Conservation (phyloP, 106 monocot genomes). For the Gastrodia elata region DNA sequence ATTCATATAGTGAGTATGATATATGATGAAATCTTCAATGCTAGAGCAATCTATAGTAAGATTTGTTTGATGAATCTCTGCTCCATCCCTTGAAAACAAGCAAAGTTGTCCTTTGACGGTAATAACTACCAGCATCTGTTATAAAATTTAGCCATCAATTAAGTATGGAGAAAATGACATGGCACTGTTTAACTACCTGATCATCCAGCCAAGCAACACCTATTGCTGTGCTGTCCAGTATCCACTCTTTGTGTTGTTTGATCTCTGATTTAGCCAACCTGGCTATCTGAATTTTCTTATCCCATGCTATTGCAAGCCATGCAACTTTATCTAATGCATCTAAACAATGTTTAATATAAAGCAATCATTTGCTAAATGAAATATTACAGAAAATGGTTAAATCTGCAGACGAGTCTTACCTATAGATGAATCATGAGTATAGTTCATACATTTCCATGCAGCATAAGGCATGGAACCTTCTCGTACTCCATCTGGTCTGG, state of each 20-base stretch:
- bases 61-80: constrained; percentile 67
- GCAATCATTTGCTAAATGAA: constrained; percentile 10
- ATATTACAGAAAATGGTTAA: neutral
- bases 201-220: constrained; percentile 92
- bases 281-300: constrained; percentile 66
- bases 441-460: constrained; percentile 69
- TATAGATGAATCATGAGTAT: constrained; percentile 19
- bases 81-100: constrained; percentile 75
- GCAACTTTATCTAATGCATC: constrained; percentile 53
- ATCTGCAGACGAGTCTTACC: constrained; percentile 20
- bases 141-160: constrained; percentile 7
- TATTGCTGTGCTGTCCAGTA: constrained; percentile 67
- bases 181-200: constrained; percentile 39
- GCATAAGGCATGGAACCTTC: constrained; percentile 97
- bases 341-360: constrained; percentile 11
- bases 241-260: constrained; percentile 66
- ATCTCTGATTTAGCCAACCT: constrained; percentile 77
- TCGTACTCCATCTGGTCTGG: constrained; percentile 78
- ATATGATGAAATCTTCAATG: constrained; percentile 65
- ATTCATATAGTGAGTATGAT: constrained; percentile 79
- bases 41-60: constrained; percentile 46
- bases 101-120: constrained; percentile 71
- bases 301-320: constrained; percentile 96
- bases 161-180: constrained; percentile 3
- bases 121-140: constrained; percentile 83